Conservation (phyloP, 179 eudicot species). For the Pouteria campechiana region DNA sequence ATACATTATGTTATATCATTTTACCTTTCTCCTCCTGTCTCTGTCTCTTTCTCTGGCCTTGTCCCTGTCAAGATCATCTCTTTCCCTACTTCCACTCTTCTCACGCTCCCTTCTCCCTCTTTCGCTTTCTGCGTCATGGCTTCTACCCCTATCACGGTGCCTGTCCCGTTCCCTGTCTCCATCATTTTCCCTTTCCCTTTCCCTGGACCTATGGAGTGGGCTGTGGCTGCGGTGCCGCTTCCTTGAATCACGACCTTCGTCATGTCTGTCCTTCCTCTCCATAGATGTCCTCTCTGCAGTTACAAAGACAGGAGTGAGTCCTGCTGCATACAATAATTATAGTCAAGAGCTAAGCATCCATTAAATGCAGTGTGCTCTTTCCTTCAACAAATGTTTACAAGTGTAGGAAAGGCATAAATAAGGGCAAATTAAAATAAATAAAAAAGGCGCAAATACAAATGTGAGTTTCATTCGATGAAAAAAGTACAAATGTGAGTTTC, state of each 20-base stretch:
- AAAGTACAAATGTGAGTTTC: too few relatives aligned
- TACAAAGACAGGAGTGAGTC: too few relatives aligned
- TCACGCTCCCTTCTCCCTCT: slow-evolving; percentile 33
- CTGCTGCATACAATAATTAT: not conserved
- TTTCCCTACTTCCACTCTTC: slow-evolving; percentile 58
- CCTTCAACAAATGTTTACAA: too few relatives aligned
- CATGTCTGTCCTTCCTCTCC: slow-evolving; percentile 53
- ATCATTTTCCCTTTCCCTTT: slow-evolving; percentile 15
- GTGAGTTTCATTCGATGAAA: too few relatives aligned
- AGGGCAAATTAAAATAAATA: not conserved
- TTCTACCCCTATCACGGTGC: slow-evolving; percentile 15
- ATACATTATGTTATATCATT: too few relatives aligned
- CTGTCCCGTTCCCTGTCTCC: slow-evolving; percentile 9
- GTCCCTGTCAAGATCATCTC: slow-evolving; percentile 51
- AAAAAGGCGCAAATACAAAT: not conserved
- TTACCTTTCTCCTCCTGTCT: slow-evolving; percentile 59
- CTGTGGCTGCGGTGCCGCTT: slow-evolving; percentile 70
- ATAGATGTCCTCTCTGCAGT: slow-evolving; percentile 44
- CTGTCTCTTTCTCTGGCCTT: slow-evolving; percentile 49
- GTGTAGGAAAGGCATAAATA: too few relatives aligned
- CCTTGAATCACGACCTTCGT: slow-evolving; percentile 45
- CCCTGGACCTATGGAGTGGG: slow-evolving; percentile 60
- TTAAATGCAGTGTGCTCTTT: too few relatives aligned
- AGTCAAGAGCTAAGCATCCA: too few relatives aligned
- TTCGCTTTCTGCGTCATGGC: slow-evolving; percentile 26